Conservation (phyloP, 129 eudicot species). For the Centella asiatica region DNA sequence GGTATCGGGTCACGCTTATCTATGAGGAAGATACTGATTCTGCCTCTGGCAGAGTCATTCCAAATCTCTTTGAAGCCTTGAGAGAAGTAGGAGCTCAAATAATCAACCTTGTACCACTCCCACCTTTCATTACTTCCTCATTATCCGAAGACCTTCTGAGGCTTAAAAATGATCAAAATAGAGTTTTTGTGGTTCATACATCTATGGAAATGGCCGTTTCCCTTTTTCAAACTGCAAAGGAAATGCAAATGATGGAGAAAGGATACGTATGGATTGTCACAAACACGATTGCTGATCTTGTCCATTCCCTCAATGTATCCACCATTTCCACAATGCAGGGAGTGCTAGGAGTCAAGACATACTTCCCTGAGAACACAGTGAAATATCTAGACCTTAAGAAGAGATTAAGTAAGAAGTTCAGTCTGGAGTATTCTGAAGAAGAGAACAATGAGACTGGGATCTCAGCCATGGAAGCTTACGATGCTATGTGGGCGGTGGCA, state of each 20-base stretch:
- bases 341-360: conserved; percentile 42
- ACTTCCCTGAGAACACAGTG: conserved; percentile 13
- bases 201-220: conserved; percentile 21
- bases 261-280: conserved; percentile 51
- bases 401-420: conserved; percentile 25
- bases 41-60: conserved; percentile 20
- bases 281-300: conserved; percentile 23
- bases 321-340: conserved; percentile 47
- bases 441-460: conserved; percentile 25
- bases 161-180: conserved; percentile 26
- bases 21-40: conserved; percentile 35
- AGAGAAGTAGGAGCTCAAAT: conserved; percentile 22
- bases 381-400: conserved; percentile 19
- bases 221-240: conserved; percentile 37
- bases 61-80: conserved; percentile 28
- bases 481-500: conserved; percentile 28
- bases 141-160: conserved; percentile 19
- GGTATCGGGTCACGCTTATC: conserved; percentile 24
- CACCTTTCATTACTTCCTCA: conserved; percentile 19
- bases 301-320: conserved; percentile 25
- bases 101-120: conserved; percentile 20
- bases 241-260: conserved; percentile 37
- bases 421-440: conserved; percentile 25
- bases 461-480: conserved; percentile 33
- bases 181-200: conserved; percentile 48